phyloP scores from a whole-genome alignment of 257 asterid species.

The Solanum etuberosum region DNA sequence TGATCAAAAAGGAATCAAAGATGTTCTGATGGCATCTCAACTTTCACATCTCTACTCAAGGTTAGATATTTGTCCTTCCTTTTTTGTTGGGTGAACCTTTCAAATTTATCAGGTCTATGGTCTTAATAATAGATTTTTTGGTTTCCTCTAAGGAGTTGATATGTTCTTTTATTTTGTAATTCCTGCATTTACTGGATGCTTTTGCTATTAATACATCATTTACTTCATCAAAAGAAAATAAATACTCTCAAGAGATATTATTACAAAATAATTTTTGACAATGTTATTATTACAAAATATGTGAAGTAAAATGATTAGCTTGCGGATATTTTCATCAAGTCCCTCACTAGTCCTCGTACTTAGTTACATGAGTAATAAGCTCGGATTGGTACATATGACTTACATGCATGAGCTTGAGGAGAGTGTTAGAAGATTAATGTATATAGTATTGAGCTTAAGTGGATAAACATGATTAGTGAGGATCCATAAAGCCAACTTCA shows the following conservation, averaged over 20 bases:
- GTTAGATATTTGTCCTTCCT: neutral
- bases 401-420: neutral
- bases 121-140: neutral
- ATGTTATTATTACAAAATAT: neutral
- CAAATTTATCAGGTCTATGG: neutral
- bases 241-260: neutral
- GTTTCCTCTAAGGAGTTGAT: neutral
- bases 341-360: neutral
- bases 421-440: neutral
- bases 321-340: neutral
- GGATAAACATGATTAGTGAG: neutral
- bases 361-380: neutral
- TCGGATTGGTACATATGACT: neutral
- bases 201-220: neutral
- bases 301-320: neutral
- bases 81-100: no score
- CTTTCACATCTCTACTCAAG: neutral
- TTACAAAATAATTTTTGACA: no score
- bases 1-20: neutral
- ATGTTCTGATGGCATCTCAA: neutral
- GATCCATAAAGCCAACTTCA: neutral
- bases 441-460: neutral
- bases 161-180: neutral
- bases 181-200: neutral
- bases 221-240: neutral